Base-by-base conservation (phyloP, 2,329 filamentous ascomycete species). In the Stachybotrys chartarum region DNA sequence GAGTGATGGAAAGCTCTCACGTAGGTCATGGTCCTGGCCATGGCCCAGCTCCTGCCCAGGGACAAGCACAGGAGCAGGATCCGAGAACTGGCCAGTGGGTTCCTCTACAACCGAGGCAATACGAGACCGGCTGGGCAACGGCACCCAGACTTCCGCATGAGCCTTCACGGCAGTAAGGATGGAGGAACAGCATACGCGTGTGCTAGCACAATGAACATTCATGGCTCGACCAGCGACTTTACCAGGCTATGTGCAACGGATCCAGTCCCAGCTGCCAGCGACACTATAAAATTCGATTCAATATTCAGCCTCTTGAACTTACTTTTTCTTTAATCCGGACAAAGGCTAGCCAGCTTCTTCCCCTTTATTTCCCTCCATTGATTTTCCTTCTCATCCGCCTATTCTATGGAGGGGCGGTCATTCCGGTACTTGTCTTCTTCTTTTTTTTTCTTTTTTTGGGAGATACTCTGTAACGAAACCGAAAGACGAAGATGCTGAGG, bases 1-100 rank as follows among this genome's bases (percentile, higher is more conserved):
- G 78, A 52, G 60, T 64, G 6, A 74, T 81, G 59, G 78, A 81
- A 47, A 68, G 69, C 5, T 60, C 61, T 1, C 64, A 60, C 12
- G 61, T 64, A 6, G 53, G 50, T 6, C 59, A 62, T 48, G 59
- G 62, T 7, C 53, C 63, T 18, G 59, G 57, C 7, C 52, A 60
- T 12, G 67, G 68, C 6, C 59, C 61, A 48, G 59, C 62, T 8
- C 53, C 63, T 17, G 59, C 56, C 7, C 52, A 59, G 10, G 67
- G 69, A 6, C 65, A 63, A 39, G 60, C 61, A 14, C 68, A 70
- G 47, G 71, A 73, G 57, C 68, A 70, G 50, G 69, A 72, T 54
- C 63, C 64, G 17, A 63, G 63, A 45, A 71, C 70, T 11, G 70
- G 70, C 6, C 70, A 72, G 51, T 73, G 71, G 70, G 58, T 69